These are phyloP conservation scores for Aspergillus phoenicis DNA, from an alignment of 2,329 filamentous ascomycete genomes.

Conservation along the genomic window DNA sequence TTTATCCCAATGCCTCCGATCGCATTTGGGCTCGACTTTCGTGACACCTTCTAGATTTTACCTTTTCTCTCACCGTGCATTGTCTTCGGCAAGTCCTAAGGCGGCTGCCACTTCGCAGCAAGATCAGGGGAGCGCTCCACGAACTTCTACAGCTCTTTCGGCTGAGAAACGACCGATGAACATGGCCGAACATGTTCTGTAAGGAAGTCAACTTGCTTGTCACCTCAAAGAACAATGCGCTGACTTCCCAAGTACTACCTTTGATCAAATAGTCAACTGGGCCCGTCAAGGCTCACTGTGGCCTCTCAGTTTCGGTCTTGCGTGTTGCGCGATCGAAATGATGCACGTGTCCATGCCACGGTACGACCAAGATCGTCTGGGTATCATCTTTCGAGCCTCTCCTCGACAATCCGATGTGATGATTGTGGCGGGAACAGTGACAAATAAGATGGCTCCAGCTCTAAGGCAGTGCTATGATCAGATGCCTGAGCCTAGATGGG, in stretches of 20 bases:
- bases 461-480: conserved; percentile 89
- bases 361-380: conserved; percentile 84
- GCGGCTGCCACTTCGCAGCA: too few relatives aligned
- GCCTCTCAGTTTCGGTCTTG: conserved; percentile 86
- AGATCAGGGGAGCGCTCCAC: neutral
- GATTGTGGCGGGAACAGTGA: conserved; percentile 88
- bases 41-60: too few relatives aligned
- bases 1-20: too few relatives aligned
- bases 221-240: neutral
- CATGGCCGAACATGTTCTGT: conserved; percentile 3
- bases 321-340: conserved; percentile 90
- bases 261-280: conserved; percentile 64
- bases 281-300: conserved; percentile 80
- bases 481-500: conserved; percentile 91
- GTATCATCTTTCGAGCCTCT: conserved; percentile 88
- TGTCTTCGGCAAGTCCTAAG: too few relatives aligned
- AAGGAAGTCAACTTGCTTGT: neutral
- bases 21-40: too few relatives aligned
- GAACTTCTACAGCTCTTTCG: neutral
- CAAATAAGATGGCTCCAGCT: conserved; percentile 93
- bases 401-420: conserved; percentile 86
- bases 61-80: too few relatives aligned
- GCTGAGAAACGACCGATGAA: neutral
- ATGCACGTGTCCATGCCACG: conserved; percentile 87
- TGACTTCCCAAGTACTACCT: conserved; percentile 5